Conservation (phyloP, 192 early-diverging fungal genomes). For the Diversispora eburnea region DNA sequence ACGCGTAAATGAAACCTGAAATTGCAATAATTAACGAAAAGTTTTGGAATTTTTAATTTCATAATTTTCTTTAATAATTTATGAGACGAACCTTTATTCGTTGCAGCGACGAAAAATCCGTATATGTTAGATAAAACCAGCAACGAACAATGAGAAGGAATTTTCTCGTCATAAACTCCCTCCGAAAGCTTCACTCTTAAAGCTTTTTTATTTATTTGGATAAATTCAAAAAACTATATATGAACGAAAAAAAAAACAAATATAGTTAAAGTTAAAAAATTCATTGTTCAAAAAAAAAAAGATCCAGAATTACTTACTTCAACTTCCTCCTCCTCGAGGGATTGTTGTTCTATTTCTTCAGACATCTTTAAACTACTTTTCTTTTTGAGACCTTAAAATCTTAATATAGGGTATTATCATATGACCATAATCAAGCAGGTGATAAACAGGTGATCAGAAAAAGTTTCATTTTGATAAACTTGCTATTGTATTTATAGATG, state of each 20-base stretch:
- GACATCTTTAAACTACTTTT: background rate
- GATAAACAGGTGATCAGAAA: too few species aligned
- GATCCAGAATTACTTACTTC: background rate
- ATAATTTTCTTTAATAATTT: background rate
- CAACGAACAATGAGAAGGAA: slow-evolving; percentile 3
- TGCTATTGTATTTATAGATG: too few species aligned
- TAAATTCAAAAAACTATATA: slow-evolving; percentile 26
- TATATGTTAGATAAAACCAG: slow-evolving; percentile 59
- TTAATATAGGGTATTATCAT: too few species aligned
- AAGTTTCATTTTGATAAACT: too few species aligned
- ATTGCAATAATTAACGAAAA: slow-evolving; percentile 22
- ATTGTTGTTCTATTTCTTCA: background rate
- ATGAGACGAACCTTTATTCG: slow-evolving; percentile 46
- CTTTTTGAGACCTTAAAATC: too few species aligned
- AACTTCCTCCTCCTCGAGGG: background rate
- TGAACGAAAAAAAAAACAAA: background rate
- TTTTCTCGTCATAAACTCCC: background rate
- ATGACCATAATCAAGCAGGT: too few species aligned
- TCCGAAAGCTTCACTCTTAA: background rate
- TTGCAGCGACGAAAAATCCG: slow-evolving; percentile 67
- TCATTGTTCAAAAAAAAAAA: too few species aligned
- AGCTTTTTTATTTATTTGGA: slow-evolving; percentile 4
- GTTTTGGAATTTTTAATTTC: too few species aligned
- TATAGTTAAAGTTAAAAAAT: background rate
- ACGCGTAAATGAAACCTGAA: slow-evolving; percentile 38